Conservation (phyloP, 768 basidiomycete species). For the Mrakia gelida region DNA sequence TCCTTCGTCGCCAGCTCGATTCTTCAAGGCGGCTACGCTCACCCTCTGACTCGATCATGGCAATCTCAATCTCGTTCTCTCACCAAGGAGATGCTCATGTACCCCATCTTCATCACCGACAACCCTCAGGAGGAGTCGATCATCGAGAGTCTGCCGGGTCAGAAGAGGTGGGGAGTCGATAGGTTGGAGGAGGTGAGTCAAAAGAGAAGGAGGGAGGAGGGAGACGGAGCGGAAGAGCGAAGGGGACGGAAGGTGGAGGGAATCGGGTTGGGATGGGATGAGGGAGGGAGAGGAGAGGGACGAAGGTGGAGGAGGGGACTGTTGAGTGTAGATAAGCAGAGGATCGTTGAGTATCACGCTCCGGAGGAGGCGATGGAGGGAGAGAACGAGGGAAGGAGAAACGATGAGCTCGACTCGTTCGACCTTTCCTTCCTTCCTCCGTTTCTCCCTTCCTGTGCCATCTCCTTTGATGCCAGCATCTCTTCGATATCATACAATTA, state of each 20-base stretch:
- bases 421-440: neutral
- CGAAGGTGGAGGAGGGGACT: too few species aligned
- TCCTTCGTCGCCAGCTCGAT: conserved; percentile 38
- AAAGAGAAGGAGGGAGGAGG: too few species aligned
- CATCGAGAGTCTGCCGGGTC: conserved; percentile 75
- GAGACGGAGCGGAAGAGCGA: neutral
- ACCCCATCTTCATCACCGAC: conserved; percentile 97
- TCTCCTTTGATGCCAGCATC: neutral
- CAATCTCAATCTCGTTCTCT: conserved; percentile 62
- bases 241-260: neutral
- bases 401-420: neutral
- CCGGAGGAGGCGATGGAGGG: neutral
- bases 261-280: too few species aligned
- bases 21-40: conserved; percentile 80
- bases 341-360: too few species aligned
- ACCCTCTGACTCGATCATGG: conserved; percentile 82
- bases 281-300: neutral
- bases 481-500: neutral
- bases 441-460: too few species aligned
- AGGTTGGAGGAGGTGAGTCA: conserved; percentile 57
- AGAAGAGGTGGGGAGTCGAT: conserved; percentile 93
- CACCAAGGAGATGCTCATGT: conserved; percentile 80
- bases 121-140: conserved; percentile 77
- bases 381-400: neutral
- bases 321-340: too few species aligned